A percentile compares a stretch with the other conserved stretches of the same genome.
phyloP scores from a whole-genome alignment of 192 early-diverging fungal genomes.

The Entrophospora sp. region DNA sequence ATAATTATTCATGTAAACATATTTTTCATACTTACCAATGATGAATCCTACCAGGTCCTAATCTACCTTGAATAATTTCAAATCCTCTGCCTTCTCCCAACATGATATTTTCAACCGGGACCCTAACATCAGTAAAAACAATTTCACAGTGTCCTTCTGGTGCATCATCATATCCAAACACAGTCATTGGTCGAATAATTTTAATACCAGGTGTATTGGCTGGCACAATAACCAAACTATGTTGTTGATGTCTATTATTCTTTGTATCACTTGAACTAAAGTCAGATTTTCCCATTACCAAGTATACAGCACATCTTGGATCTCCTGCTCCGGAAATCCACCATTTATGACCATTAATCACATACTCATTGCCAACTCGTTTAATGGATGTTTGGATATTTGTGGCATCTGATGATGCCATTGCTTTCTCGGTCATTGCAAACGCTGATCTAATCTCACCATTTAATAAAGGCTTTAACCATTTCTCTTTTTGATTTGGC shows the following conservation, averaged over 20 bases:
- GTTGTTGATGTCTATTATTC: slow-evolving; percentile 71
- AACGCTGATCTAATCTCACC: slow-evolving; percentile 95
- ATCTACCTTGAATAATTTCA: slow-evolving; percentile 93
- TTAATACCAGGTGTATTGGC: slow-evolving; percentile 72
- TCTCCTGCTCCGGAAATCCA: slow-evolving; percentile 98
- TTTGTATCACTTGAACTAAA: too few relatives aligned
- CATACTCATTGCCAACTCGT: slow-evolving; percentile 52
- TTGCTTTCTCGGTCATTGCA: slow-evolving; percentile 95
- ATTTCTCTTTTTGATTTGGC: slow-evolving; percentile 68
- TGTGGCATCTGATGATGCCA: slow-evolving; percentile 95
- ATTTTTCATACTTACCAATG: slow-evolving; percentile 53
- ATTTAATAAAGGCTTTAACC: slow-evolving; percentile 74
- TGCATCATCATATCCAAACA: slow-evolving; percentile 95
- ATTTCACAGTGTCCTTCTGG: slow-evolving; percentile 96
- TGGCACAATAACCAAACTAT: slow-evolving; percentile 84
- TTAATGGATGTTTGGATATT: slow-evolving; percentile 86
- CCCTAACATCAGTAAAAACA: slow-evolving; percentile 77
- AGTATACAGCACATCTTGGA: slow-evolving; percentile 83
- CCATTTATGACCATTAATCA: slow-evolving; percentile 88
- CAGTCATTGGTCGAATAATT: slow-evolving; percentile 73
- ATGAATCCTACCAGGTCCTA: slow-evolving; percentile 97
- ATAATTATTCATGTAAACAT: neutral
- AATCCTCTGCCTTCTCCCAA: slow-evolving; percentile 97
- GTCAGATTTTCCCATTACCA: slow-evolving; percentile 88
- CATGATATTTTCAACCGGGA: slow-evolving; percentile 81